Percentiles rank a stretch among this genome's conserved stretches.
phyloP scores from a whole-genome alignment of 768 basidiomycete genomes.

The Rossbeevera mucosa region DNA sequence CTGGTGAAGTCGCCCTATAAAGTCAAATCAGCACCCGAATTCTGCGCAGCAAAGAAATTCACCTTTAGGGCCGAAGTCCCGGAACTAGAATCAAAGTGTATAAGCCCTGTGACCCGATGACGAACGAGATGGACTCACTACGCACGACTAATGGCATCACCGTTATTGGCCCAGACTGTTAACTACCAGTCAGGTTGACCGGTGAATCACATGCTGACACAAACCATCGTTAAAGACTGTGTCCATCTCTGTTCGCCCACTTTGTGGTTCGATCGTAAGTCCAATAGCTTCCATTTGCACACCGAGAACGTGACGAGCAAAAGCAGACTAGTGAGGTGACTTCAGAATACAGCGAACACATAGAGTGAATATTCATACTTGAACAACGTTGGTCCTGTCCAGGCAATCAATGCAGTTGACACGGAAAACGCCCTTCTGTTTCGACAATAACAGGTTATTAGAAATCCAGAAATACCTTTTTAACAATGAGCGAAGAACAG shows the following conservation, averaged over 20 bases:
- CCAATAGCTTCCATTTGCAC: conserved; percentile 72
- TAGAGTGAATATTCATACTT: conserved; percentile 41
- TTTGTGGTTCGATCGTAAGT: conserved; percentile 50
- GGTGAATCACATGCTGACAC: conserved; percentile 4
- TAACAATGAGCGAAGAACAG: neutral
- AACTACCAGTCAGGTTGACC: neutral
- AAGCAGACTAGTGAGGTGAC: conserved; percentile 63
- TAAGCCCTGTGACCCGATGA: neutral
- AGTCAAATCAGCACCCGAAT: conserved; percentile 4
- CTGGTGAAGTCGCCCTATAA: conserved; percentile 81
- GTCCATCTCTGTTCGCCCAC: conserved; percentile 59
- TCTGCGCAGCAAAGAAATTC: conserved; percentile 18
- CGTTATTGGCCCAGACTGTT: conserved; percentile 96
- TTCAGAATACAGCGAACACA: conserved; percentile 5
- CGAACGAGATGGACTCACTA: conserved; percentile 49
- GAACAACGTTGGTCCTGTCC: conserved; percentile 92
- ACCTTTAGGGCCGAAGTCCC: conserved; percentile 96
- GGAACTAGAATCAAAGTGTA: conserved; percentile 49
- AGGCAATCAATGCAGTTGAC: conserved; percentile 96
- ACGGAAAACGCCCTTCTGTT: conserved; percentile 83
- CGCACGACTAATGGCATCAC: conserved; percentile 87
- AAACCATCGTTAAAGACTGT: conserved; percentile 74
- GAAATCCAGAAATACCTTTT: conserved; percentile 82
- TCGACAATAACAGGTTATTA: conserved; percentile 60
- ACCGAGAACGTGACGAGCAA: conserved; percentile 78